These are phyloP conservation scores for Melanogaster broomeanus DNA, from an alignment of 768 basidiomycete species.

Conservation along the genomic window DNA sequence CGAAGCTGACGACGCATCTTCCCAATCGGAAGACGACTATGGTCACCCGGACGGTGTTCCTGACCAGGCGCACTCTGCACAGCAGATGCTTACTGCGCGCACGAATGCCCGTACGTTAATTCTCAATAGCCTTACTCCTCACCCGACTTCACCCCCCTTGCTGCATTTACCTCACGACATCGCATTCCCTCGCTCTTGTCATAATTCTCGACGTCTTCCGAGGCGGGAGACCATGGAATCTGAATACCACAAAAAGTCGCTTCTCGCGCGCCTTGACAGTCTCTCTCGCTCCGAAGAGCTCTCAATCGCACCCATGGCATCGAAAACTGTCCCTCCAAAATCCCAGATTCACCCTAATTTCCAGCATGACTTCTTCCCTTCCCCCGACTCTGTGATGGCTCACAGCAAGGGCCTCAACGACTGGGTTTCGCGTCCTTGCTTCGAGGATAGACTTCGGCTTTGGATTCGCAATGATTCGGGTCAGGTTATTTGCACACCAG, in stretches of 20 bases:
- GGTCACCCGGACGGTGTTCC: slow-evolving; percentile 17
- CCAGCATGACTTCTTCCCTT: slow-evolving; percentile 26
- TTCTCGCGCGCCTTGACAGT: slow-evolving; percentile 47
- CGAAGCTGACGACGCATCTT: slow-evolving; percentile 37
- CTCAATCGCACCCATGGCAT: slow-evolving; percentile 47
- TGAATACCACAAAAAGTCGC: slow-evolving; percentile 49
- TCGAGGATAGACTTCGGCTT: slow-evolving; percentile 67
- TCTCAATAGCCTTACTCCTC: slow-evolving; percentile 45
- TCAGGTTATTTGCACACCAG: slow-evolving; percentile 35
- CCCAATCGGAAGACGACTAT: slow-evolving; percentile 40
- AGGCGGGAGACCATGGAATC: slow-evolving; percentile 43
- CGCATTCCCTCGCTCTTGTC: slow-evolving; percentile 61
- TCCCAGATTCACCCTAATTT: slow-evolving; percentile 35
- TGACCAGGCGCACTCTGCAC: slow-evolving; percentile 19
- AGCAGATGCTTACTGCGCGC: slow-evolving; percentile 33
- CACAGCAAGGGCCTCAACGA: slow-evolving; percentile 57
- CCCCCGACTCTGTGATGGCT: slow-evolving; percentile 12
- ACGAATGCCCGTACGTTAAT: slow-evolving; percentile 45
- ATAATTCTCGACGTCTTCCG: slow-evolving; percentile 38
- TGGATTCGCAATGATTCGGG: slow-evolving; percentile 48
- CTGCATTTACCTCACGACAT: slow-evolving; percentile 34
- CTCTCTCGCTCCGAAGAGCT: slow-evolving; percentile 43
- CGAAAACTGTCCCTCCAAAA: slow-evolving; percentile 30
- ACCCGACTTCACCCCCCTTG: slow-evolving; percentile 50
- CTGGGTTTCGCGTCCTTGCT: slow-evolving; percentile 76